Conservation (phyloP, 1,284 basidiomycete species). For the Ustilago curta region DNA sequence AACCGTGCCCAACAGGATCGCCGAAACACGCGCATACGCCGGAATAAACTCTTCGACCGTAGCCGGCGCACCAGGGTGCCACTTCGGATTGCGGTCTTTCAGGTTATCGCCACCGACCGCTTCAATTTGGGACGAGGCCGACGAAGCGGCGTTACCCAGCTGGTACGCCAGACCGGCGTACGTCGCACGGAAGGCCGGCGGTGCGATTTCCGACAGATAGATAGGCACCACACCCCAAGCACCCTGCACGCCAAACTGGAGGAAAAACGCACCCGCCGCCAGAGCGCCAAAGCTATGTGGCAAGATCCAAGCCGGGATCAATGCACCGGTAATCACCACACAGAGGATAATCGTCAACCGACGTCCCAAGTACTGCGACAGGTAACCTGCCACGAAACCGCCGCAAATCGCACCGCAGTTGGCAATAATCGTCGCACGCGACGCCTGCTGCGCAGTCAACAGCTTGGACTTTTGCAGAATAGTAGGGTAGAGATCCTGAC, state of each 20-base stretch:
- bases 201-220: conserved; percentile 88
- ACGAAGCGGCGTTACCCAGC: conserved; percentile 79
- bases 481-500: conserved; percentile 65
- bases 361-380: conserved; percentile 87
- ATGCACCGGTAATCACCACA: conserved; percentile 52
- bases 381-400: conserved; percentile 80
- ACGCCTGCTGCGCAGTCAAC: conserved; percentile 74
- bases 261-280: conserved; percentile 72
- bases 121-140: conserved; percentile 91
- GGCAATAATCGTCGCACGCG: conserved; percentile 89
- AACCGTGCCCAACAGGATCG: conserved; percentile 81
- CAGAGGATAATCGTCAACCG: conserved; percentile 84
- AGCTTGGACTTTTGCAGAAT: conserved; percentile 62
- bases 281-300: conserved; percentile 69
- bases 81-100: conserved; percentile 53
- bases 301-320: conserved; percentile 70
- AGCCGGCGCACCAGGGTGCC: conserved; percentile 28
- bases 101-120: conserved; percentile 74
- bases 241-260: conserved; percentile 70
- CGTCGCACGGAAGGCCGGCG: conserved; percentile 90
- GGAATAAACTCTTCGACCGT: conserved; percentile 73
- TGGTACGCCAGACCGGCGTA: conserved; percentile 94
- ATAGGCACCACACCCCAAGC: conserved; percentile 79
- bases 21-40: conserved; percentile 87
- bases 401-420: conserved; percentile 83